Percentiles rank a stretch among this genome's conserved stretches.
Evolutionary conservation across 2,329 filamentous ascomycete species (phyloP).

Genomic region (Thielaviopsis musarum): DNA sequence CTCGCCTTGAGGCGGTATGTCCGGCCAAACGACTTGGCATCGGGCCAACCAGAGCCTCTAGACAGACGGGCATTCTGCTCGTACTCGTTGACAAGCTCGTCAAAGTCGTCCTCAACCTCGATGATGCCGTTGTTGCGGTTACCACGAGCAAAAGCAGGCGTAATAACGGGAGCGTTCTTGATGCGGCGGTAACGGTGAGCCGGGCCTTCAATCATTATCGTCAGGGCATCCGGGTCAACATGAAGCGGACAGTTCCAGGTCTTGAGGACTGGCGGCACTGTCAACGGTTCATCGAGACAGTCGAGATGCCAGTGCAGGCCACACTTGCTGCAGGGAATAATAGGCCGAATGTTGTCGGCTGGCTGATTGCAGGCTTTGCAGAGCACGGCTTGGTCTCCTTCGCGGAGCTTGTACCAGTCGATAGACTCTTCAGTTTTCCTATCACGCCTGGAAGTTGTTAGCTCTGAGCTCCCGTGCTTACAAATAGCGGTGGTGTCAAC

Average conservation of each 20-base stretch:
- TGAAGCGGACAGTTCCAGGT: slow-evolving; percentile 86
- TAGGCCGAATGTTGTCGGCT: slow-evolving; percentile 45
- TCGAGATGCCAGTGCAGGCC: slow-evolving; percentile 78
- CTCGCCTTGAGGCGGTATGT: slow-evolving; percentile 46
- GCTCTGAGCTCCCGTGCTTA: neutral
- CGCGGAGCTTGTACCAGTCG: slow-evolving; percentile 52
- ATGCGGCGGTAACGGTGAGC: slow-evolving; percentile 46
- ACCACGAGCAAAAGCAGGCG: slow-evolving; percentile 42
- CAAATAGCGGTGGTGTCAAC: neutral
- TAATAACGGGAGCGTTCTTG: slow-evolving; percentile 35
- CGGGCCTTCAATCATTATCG: slow-evolving; percentile 39
- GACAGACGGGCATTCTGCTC: slow-evolving; percentile 2
- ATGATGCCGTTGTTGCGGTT: slow-evolving; percentile 55
- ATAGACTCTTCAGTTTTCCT: slow-evolving; percentile 41
- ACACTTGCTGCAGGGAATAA: slow-evolving; percentile 78
- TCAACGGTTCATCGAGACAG: slow-evolving; percentile 71
- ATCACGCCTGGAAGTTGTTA: neutral
- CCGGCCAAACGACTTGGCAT: slow-evolving; percentile 44
- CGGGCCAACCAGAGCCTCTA: slow-evolving; percentile 35
- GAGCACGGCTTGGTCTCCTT: slow-evolving; percentile 56
- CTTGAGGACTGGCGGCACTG: slow-evolving; percentile 57
- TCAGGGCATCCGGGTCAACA: slow-evolving; percentile 53
- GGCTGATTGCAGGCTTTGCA: slow-evolving; percentile 61
- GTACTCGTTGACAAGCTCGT: slow-evolving; percentile 19
- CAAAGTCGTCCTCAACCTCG: slow-evolving; percentile 48